Base-by-base conservation (phyloP, 768 basidiomycete species). In the Termitomyces bulborhizus region DNA sequence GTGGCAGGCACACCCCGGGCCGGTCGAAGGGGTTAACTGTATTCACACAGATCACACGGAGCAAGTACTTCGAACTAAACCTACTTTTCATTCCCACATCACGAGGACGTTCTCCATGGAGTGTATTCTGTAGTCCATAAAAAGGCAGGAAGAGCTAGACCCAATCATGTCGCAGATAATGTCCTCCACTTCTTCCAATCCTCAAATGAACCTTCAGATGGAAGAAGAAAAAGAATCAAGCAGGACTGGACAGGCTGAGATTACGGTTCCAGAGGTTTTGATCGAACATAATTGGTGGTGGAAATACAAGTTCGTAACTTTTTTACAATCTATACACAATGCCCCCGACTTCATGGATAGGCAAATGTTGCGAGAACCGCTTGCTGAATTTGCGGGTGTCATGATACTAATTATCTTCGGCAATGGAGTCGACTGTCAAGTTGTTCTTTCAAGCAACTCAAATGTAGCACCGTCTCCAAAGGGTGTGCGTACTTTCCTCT, bases 351-450 rank as follows among this genome's bases (percentile, higher is more conserved):
- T 49, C 15, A 13, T 46, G n/a, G 5, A 1, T 29, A 69, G 69
- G 21, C 68, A 71, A 58, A 60, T 66, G 51, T 58, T 71, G 15
- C 66, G 69, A 40, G 69, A 70, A 56, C 63, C 77, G n/a, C 72
- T 74, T 6, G 82, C 80, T 24, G 81, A 83, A 62, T 83, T 82
- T 60, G 58, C 77, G 39, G 81, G 82, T 21, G 74, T 76, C 15
- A 76, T 79, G 76, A 69, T 82, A 36, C 67, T 82, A 7, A 65
- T 80, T 56, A 75, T 82, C 54, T 78, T 83, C 51, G 81, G 82
- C 16, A 70, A 65, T 39, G 81, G 77, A 50, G 74, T 71, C 37
- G 66, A 73, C 51, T 81, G 79, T 60, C 81, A 83, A 63, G 74
- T 73, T 21, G 72, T 74, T 16, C 69, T 83, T 31, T 78, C 78